A percentile compares a stretch with the other conserved stretches of the same genome.
These are phyloP conservation scores for Rhizoclosmatium sp. DNA, from an alignment of 192 early-diverging fungal species.

Conservation along the genomic window DNA sequence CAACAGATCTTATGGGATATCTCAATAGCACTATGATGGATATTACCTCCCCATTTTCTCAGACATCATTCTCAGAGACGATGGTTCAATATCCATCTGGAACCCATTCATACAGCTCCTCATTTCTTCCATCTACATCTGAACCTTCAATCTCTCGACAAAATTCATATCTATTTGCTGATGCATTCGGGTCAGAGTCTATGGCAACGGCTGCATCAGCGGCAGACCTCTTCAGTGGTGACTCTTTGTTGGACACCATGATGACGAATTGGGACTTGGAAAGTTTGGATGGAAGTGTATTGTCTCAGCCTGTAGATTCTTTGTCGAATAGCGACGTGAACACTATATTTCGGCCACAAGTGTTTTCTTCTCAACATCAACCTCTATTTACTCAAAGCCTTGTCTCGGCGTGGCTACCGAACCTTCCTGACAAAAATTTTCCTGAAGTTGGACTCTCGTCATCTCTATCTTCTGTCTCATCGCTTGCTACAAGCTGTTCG, in stretches of 20 bases:
- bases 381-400: neutral
- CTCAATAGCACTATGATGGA: neutral
- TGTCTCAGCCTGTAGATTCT: neutral
- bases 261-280: slow-evolving; percentile 34
- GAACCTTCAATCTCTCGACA: slow-evolving; percentile 3
- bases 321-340: neutral
- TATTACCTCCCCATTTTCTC: neutral
- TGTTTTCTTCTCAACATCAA: slow-evolving; percentile 4
- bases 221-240: slow-evolving; percentile 10
- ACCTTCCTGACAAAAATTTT: slow-evolving; percentile 14
- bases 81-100: neutral
- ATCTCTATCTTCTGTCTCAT: slow-evolving; percentile 30
- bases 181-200: neutral
- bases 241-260: slow-evolving; percentile 15
- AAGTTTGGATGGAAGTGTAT: slow-evolving; percentile 24
- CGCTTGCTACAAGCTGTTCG: slow-evolving; percentile 12
- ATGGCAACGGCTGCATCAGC: slow-evolving; percentile 7
- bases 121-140: neutral
- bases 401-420: slow-evolving; percentile 18
- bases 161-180: neutral
- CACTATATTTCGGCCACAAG: neutral
- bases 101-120: neutral
- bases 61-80: neutral
- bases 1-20: neutral
- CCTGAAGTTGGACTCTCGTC: slow-evolving; percentile 6